phyloP scores from a whole-genome alignment of 208 protist species.

The Wallacemonas sp. region DNA sequence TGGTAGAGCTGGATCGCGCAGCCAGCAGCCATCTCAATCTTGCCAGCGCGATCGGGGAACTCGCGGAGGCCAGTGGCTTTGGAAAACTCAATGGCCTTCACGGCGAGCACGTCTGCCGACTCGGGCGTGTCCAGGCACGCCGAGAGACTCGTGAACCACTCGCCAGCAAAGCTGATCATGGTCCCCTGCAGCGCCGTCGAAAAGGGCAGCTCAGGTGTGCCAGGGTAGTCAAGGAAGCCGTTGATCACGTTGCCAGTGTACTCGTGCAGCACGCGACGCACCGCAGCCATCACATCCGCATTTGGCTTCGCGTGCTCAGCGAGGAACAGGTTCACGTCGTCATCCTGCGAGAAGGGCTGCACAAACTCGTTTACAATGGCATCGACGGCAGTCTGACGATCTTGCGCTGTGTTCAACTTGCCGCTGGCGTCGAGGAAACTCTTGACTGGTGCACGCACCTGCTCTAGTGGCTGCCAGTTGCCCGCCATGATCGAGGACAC shows the following conservation, averaged over 20 bases:
- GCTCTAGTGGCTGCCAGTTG: conserved; percentile 27
- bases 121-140: conserved; percentile 9
- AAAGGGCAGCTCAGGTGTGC: conserved; percentile 23
- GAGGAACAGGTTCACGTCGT: conserved; percentile 18
- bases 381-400: not conserved
- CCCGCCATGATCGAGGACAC: conserved; percentile 20
- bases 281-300: conserved; percentile 10
- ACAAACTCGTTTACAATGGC: conserved; percentile 14
- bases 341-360: conserved; percentile 11
- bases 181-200: conserved; percentile 20
- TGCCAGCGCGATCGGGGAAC: not conserved
- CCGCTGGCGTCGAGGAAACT: conserved; percentile 16
- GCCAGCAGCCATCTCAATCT: conserved; percentile 5
- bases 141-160: conserved; percentile 20
- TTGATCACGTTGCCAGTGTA: conserved; percentile 20
- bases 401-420: conserved; percentile 18
- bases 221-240: conserved; percentile 27
- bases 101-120: not conserved
- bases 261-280: not conserved
- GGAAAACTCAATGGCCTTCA: conserved; percentile 7
- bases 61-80: not conserved
- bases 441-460: conserved; percentile 23
- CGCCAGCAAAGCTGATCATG: conserved; percentile 10
- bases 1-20: conserved; percentile 5
- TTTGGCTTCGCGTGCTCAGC: conserved; percentile 9